Evolutionary conservation across 352 stramenopile genomes (phyloP).

Genomic region (Globisporangium uncinulatum): DNA sequence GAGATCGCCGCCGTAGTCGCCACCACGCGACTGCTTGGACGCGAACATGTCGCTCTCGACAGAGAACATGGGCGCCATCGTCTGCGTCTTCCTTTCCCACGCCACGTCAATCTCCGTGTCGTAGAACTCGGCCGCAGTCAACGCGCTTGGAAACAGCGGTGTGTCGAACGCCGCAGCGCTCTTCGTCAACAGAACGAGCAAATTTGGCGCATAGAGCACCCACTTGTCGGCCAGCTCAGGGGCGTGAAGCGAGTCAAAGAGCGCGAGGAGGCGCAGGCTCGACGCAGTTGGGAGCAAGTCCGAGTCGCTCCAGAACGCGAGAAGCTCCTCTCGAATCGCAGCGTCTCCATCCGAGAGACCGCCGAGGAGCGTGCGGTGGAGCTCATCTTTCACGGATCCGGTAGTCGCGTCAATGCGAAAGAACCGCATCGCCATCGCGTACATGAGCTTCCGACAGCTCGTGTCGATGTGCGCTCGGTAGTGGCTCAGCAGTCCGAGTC

Average conservation of each 20-base stretch:
- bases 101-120: conserved; percentile 56
- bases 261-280: conserved; percentile 33
- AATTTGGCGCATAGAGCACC: conserved; percentile 61
- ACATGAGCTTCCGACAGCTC: conserved; percentile 32
- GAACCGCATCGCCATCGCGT: conserved; percentile 31
- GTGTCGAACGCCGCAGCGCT: conserved; percentile 21
- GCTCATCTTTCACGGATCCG: conserved; percentile 12
- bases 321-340: conserved; percentile 27
- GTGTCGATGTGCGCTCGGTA: conserved; percentile 32
- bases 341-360: conserved; percentile 47
- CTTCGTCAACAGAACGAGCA: conserved; percentile 37
- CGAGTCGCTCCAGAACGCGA: conserved; percentile 44
- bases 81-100: conserved; percentile 62
- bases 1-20: conserved; percentile 1
- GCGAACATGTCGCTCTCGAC: conserved; percentile 57
- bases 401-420: conserved; percentile 20
- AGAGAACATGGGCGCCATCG: conserved; percentile 73
- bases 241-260: conserved; percentile 47
- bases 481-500: conserved; percentile 32
- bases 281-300: conserved; percentile 26
- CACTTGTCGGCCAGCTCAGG: conserved; percentile 48
- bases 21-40: conserved; percentile 5
- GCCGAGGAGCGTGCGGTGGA: conserved; percentile 34
- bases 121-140: conserved; percentile 39
- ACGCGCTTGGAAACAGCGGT: conserved; percentile 43